Base-by-base conservation (phyloP, 140 eudicot genomes). In the Bidens hawaiensis region DNA sequence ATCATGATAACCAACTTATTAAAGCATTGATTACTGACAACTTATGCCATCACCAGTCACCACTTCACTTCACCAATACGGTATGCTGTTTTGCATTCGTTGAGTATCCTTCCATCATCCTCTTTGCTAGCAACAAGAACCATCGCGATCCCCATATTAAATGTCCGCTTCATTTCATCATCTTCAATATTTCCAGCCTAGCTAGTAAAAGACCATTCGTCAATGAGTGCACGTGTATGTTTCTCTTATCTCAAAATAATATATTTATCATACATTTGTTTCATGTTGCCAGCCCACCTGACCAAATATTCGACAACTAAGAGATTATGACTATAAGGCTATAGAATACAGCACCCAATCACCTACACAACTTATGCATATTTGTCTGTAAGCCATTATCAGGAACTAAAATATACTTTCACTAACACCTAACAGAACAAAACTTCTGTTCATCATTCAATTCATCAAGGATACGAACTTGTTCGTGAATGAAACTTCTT, bases 81-180 rank as follows among this genome's bases (percentile, higher is more conserved):
- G 60, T 79, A 84, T 13, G 69, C 82, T 16, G 71, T 51, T n/a
- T 64, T 76, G 10, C 55, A 76, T 48, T 83, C 90, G 17, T 61
- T 81, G 13, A 90, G 80, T 31, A 90, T 76, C 60, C 81, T 65
- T 51, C 45, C 63, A 21, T 86, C 90, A 18, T 94, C 86, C 53
- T 87, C 96, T 60, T 81, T 75, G 62, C 73, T 77, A 47, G 80
- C 85, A 49, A 90, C 94, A 6, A 90, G 58, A 62, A 90, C 95
- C 97, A 90, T 90, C 50, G 94, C 95, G 12, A 86, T 86, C 52
- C 91, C 93, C 88, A 87, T 84, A 58, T 91, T 91, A 47, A 91
- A 91, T 3, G 98, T 87, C 31, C 97, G 71, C 67, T 54, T 79
- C 98, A 91, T 91, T 68, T 87, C 98, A 50, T 67, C 66, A 24